phyloP scores from a whole-genome alignment of 2,329 filamentous ascomycete genomes.

The Aspergillus carbonarius region DNA sequence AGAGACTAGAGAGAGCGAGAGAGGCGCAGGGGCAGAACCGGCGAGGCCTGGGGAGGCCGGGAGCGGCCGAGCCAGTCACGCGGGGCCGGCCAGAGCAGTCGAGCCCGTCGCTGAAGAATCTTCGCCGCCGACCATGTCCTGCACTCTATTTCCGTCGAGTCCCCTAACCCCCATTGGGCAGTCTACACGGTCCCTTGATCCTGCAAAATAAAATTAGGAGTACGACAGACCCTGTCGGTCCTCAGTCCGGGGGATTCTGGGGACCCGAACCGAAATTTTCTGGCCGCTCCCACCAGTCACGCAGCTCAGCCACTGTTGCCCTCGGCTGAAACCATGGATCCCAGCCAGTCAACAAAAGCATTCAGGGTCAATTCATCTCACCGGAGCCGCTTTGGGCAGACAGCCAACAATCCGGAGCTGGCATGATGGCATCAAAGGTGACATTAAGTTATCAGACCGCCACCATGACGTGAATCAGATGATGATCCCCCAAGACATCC shows the following conservation, averaged over 20 bases:
- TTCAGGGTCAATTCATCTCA: neutral
- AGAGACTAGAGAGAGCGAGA: too few species aligned
- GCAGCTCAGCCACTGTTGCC: neutral
- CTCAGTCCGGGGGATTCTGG: neutral
- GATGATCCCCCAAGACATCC: too few species aligned
- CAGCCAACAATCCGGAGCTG: neutral
- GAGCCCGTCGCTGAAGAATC: neutral
- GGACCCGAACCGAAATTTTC: neutral
- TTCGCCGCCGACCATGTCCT: neutral
- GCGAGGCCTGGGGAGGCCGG: neutral
- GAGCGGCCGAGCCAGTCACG: neutral
- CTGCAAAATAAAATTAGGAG: too few species aligned
- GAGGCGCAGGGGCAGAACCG: neutral
- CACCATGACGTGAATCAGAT: neutral
- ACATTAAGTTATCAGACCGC: neutral
- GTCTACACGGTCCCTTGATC: neutral
- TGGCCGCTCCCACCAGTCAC: neutral
- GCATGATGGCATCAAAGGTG: too few species aligned
- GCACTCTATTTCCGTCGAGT: too few species aligned
- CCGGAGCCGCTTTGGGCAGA: neutral
- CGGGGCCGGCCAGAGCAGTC: neutral
- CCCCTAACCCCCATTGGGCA: neutral
- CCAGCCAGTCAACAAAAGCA: neutral
- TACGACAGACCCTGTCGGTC: neutral
- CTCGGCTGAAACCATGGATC: neutral